Conservation (phyloP, 106 monocot genomes). For the Gastrodia elata region DNA sequence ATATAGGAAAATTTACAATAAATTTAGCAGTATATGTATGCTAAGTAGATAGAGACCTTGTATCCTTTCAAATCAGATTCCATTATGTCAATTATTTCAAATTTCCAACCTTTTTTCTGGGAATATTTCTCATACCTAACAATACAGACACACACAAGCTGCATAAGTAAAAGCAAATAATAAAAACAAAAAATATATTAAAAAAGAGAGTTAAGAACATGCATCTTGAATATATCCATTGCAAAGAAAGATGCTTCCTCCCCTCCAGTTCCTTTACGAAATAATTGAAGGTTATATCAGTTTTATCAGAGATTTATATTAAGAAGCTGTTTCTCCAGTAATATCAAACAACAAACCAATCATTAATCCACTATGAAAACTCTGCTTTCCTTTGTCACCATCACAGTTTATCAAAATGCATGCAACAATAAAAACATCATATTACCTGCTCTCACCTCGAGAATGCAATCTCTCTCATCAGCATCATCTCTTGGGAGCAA, state of each 20-base stretch:
- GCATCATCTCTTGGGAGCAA: conserved; percentile 96
- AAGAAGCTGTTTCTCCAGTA: background rate
- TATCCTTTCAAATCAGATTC: conserved; percentile 90
- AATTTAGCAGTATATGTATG: background rate
- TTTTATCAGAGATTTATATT: background rate
- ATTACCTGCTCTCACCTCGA: conserved; percentile 98
- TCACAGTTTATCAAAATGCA: background rate
- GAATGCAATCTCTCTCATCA: conserved; percentile 84
- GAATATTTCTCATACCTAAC: conserved; percentile 78
- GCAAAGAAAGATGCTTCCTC: conserved; percentile 99
- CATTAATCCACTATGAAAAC: no score
- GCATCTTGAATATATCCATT: conserved; percentile 97
- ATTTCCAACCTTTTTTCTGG: conserved; percentile 87
- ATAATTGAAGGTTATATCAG: background rate
- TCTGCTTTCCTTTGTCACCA: no score
- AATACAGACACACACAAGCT: background rate
- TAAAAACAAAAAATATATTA: background rate
- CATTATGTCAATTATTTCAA: conserved; percentile 69
- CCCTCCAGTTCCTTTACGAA: conserved; percentile 74
- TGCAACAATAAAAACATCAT: background rate
- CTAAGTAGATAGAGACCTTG: conserved; percentile 36
- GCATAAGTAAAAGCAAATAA: background rate
- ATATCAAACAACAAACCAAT: no score
- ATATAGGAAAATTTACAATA: background rate
- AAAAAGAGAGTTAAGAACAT: conserved; percentile 5